Base-by-base conservation (phyloP, 108 stramenopile species). In the Nitzschia putrida region DNA sequence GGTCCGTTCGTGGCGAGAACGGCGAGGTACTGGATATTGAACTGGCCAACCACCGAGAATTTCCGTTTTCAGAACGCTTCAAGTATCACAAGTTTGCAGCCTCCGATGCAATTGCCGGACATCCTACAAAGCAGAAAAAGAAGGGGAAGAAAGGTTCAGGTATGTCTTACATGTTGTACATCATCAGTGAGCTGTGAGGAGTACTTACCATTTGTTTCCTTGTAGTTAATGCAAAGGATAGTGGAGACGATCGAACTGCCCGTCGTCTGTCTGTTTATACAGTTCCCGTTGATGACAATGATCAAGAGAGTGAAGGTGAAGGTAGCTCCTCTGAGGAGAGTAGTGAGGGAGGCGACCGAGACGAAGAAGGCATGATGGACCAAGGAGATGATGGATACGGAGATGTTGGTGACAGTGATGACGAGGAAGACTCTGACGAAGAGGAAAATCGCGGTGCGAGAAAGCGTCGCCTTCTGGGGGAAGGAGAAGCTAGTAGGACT, bases 61-160 rank as follows among this genome's bases (percentile, higher is more conserved):
- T 93, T 64, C 92, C 91, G 7, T 93, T 93, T 58, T 93, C 92
- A 18, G 84, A 93, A 29, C 65, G 79, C 44, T 79, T 73, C 37
- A 78, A 81, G 10, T 89, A 92, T 69, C 84, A 81, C n/a, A 88
- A 89, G 52, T 82, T 76, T 60, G 73, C 83, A 24, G 77, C 87
- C 29, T 75, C 80, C 0, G 85, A 89, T 54, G 81, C 85, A 0
- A 73, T 87, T 41, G 87, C 78, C 9, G 74, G 80, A 68, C 59
- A 76, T 23, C 65, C 81, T 20, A 40, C 80, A 40, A 64, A 65
- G 44, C 68, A 76, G 40, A 68, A 68, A 34, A 71, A 77, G 39
- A 59, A 66, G 22, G 55, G 61, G 55, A 69, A 76, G 75, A 76
- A 76, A 42, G 56, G 34, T 12, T 63, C 50, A 68, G 66, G 77